Percentiles rank a stretch among this genome's conserved stretches.
These are phyloP conservation scores for Macrophomina phaseolina DNA, from an alignment of 2,329 filamentous ascomycete species.

Conservation along the genomic window DNA sequence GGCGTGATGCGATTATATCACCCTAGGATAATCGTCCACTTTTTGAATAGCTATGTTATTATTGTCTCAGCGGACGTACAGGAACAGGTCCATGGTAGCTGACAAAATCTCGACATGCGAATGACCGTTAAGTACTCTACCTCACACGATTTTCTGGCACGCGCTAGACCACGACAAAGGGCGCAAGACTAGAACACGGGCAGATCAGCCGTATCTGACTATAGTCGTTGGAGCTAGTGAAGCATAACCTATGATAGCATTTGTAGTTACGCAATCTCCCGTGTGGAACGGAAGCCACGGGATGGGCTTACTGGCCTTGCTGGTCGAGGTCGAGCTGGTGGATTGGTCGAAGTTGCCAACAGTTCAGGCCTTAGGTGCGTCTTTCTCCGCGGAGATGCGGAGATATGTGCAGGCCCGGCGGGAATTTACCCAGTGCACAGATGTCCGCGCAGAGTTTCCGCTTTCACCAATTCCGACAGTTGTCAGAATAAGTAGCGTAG, in stretches of 20 bases:
- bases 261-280: constrained; percentile 23
- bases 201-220: not conserved
- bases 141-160: not conserved
- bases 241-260: constrained; percentile 5
- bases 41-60: not conserved
- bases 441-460: too few relatives aligned
- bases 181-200: not conserved
- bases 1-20: not conserved
- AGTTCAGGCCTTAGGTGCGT: not conserved
- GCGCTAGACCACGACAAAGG: not conserved
- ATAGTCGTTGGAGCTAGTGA: not conserved
- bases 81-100: not conserved
- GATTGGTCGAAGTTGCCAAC: not conserved
- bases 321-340: not conserved
- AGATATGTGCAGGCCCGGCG: not conserved
- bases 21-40: not conserved
- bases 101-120: not conserved
- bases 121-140: not conserved
- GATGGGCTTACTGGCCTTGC: not conserved
- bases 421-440: too few relatives aligned
- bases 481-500: too few relatives aligned
- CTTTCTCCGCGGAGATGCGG: constrained; percentile 26
- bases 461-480: too few relatives aligned
- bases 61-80: constrained; percentile 16
- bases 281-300: constrained; percentile 1